A percentile compares a stretch with the other conserved stretches of the same genome.
These are phyloP conservation scores for Boletus sp. DNA, from an alignment of 1,284 basidiomycete genomes.

Conservation along the genomic window DNA sequence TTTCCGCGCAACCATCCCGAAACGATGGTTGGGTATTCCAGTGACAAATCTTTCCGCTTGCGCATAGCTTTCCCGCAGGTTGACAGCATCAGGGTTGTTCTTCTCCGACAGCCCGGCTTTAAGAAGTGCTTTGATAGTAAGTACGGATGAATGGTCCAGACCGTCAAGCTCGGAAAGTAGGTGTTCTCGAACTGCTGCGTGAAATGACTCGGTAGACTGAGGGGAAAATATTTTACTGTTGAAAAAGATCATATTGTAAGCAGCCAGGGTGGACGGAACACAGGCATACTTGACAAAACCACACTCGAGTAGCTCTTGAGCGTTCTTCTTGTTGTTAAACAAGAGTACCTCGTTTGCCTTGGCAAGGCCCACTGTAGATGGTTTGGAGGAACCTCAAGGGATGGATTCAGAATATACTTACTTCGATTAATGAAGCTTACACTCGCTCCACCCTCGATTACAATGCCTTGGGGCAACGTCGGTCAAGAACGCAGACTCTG, in stretches of 20 bases:
- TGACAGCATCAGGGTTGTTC: slow-evolving; percentile 61
- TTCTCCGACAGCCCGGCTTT: slow-evolving; percentile 55
- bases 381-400: neutral
- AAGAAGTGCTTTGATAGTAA: slow-evolving; percentile 53
- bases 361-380: slow-evolving; percentile 54
- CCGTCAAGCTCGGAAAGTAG: slow-evolving; percentile 51
- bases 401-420: slow-evolving; percentile 25
- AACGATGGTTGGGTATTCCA: slow-evolving; percentile 51
- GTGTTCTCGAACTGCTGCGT: slow-evolving; percentile 45
- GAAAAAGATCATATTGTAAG: slow-evolving; percentile 7
- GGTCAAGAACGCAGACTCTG: neutral
- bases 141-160: slow-evolving; percentile 51
- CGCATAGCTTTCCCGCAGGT: slow-evolving; percentile 65
- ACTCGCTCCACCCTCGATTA: slow-evolving; percentile 63
- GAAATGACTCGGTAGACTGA: slow-evolving; percentile 51
- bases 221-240: slow-evolving; percentile 57
- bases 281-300: slow-evolving; percentile 63
- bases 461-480: slow-evolving; percentile 43
- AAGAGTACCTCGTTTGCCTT: slow-evolving; percentile 67
- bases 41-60: slow-evolving; percentile 62
- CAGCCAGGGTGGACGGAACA: neutral
- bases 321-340: slow-evolving; percentile 62
- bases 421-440: slow-evolving; percentile 64
- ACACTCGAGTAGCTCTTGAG: slow-evolving; percentile 53
- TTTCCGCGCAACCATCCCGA: slow-evolving; percentile 55